These are phyloP conservation scores for Entophlyctis luteolus DNA, from an alignment of 192 early-diverging fungal species.

Conservation along the genomic window DNA sequence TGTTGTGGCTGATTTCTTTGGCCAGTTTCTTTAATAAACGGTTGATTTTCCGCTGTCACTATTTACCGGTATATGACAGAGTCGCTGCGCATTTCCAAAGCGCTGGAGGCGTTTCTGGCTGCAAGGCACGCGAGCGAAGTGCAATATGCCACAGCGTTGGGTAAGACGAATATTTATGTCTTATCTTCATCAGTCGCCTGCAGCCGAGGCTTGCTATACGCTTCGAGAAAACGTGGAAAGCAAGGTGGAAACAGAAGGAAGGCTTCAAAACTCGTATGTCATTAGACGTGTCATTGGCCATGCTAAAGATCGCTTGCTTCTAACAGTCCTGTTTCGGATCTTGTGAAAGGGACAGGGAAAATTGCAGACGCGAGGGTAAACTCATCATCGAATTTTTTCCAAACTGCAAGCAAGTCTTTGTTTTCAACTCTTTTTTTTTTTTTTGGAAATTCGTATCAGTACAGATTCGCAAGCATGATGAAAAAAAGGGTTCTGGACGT, in stretches of 20 bases:
- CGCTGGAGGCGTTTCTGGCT: constrained; percentile 29
- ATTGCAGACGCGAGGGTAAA: constrained; percentile 34
- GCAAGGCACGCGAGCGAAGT: constrained; percentile 29
- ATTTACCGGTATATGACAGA: constrained; percentile 30
- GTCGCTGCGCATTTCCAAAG: constrained; percentile 37
- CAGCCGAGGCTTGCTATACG: constrained; percentile 18
- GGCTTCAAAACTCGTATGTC: constrained; percentile 9
- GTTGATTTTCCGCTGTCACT: too few relatives aligned
- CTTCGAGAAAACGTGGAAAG: constrained; percentile 2
- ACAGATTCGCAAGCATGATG: constrained; percentile 31
- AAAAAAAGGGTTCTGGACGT: constrained; percentile 36
- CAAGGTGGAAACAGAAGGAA: constrained; percentile 10
- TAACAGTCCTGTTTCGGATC: constrained; percentile 29
- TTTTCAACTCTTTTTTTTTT: neutral
- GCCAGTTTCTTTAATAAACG: too few relatives aligned
- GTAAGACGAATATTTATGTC: too few relatives aligned
- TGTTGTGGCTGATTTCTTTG: too few relatives aligned
- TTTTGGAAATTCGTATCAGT: constrained; percentile 1
- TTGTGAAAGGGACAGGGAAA: constrained; percentile 34
- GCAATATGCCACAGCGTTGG: constrained; percentile 40
- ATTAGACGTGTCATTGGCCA: too few relatives aligned
- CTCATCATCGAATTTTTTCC: neutral
- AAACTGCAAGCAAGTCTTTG: too few relatives aligned
- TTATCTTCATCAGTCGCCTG: too few relatives aligned
- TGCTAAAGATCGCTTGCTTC: too few relatives aligned